phyloP scores from a whole-genome alignment of 768 basidiomycete species.

The Pleurotus salmoneostramineus region DNA sequence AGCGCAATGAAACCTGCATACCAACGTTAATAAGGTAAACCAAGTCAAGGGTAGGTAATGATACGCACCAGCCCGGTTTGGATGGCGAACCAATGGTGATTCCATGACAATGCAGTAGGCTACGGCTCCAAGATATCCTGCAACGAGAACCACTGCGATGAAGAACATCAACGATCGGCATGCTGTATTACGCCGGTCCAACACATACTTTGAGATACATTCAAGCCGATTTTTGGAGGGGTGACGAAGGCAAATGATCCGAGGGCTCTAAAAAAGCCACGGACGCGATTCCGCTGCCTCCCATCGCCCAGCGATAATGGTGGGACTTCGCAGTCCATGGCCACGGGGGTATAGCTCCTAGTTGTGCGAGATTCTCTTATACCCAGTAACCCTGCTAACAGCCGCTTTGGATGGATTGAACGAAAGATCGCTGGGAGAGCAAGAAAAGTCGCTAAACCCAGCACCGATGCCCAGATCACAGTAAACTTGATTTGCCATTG shows the following conservation, averaged over 20 bases:
- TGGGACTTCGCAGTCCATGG: slow-evolving; percentile 3
- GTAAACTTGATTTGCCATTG: slow-evolving; percentile 75
- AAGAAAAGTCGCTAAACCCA: slow-evolving; percentile 45
- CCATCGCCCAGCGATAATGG: slow-evolving; percentile 10
- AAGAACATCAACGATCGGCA: neutral
- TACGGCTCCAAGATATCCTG: slow-evolving; percentile 50
- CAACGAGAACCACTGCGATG: slow-evolving; percentile 50
- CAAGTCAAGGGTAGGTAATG: neutral
- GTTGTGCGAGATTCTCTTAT: slow-evolving; percentile 41
- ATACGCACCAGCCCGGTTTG: slow-evolving; percentile 72
- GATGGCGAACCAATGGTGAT: slow-evolving; percentile 58
- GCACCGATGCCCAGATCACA: slow-evolving; percentile 59
- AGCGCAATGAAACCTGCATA: slow-evolving; percentile 46
- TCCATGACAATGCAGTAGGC: slow-evolving; percentile 60
- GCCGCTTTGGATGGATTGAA: slow-evolving; percentile 26
- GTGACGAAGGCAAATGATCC: slow-evolving; percentile 41
- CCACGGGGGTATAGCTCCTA: slow-evolving; percentile 16
- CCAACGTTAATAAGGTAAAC: neutral
- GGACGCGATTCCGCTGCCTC: slow-evolving; percentile 2
- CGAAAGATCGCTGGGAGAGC: slow-evolving; percentile 41
- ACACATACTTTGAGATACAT: slow-evolving; percentile 56
- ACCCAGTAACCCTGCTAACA: slow-evolving; percentile 40
- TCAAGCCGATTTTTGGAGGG: slow-evolving; percentile 46
- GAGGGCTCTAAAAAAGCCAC: slow-evolving; percentile 21
- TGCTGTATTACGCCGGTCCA: neutral